Evolutionary conservation across 352 stramenopile genomes (phyloP).

Genomic region (Globisporangium takayamanum): DNA sequence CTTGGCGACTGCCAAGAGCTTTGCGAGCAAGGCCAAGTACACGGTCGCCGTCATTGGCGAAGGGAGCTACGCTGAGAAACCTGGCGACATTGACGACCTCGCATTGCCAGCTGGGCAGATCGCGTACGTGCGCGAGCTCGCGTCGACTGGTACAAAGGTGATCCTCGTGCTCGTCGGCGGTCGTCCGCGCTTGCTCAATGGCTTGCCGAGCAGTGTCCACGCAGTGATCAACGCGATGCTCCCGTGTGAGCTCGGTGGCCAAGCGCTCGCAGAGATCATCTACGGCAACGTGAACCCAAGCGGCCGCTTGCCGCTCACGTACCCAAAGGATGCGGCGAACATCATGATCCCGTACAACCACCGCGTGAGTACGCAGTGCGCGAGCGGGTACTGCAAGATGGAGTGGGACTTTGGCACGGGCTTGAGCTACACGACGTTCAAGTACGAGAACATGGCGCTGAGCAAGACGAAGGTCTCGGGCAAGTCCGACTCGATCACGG

Average conservation of each 20-base stretch:
- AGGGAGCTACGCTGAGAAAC: conserved; percentile 74
- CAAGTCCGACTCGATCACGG: conserved; percentile 24
- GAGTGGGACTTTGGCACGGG: conserved; percentile 64
- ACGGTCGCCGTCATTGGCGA: conserved; percentile 80
- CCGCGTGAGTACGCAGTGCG: conserved; percentile 43
- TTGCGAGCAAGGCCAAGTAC: conserved; percentile 46
- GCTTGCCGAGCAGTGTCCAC: conserved; percentile 45
- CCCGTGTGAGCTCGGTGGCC: conserved; percentile 68
- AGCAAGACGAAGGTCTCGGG: conserved; percentile 18
- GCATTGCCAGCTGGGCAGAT: conserved; percentile 56
- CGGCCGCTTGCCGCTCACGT: conserved; percentile 81
- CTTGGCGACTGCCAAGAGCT: conserved; percentile 41
- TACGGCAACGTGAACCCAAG: conserved; percentile 77
- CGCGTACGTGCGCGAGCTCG: conserved; percentile 62
- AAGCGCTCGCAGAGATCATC: conserved; percentile 79
- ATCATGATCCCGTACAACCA: conserved; percentile 76
- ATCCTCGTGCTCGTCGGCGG: conserved; percentile 76
- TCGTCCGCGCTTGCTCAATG: conserved; percentile 65
- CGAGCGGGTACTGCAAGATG: conserved; percentile 34
- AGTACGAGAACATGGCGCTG: conserved; percentile 39
- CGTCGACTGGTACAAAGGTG: conserved; percentile 61
- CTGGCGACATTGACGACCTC: conserved; percentile 79
- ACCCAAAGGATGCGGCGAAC: conserved; percentile 56
- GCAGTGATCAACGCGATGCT: conserved; percentile 79
- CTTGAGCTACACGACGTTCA: conserved; percentile 66